These are phyloP conservation scores for Ogataea methylovora DNA, from an alignment of 805 yeast species.

Conservation along the genomic window DNA sequence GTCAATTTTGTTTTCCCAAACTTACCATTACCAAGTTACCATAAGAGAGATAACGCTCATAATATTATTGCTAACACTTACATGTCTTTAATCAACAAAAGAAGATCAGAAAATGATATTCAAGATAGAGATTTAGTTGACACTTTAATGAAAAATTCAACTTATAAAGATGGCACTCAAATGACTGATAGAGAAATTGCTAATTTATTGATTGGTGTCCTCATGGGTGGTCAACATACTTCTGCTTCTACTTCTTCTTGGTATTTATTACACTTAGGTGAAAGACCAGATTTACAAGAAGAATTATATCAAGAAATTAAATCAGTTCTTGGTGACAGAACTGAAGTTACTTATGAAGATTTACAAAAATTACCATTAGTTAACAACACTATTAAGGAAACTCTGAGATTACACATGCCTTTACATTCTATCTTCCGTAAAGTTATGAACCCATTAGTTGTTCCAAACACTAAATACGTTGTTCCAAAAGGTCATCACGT, in stretches of 20 bases:
- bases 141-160: constrained; percentile 70
- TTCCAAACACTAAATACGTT: constrained; percentile 70
- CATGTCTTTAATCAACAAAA: constrained; percentile 63
- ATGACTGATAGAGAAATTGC: constrained; percentile 97
- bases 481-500: constrained; percentile 89
- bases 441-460: constrained; percentile 69
- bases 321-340: constrained; percentile 46
- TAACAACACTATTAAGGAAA: constrained; percentile 83
- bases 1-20: constrained; percentile 92
- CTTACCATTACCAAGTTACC: constrained; percentile 72
- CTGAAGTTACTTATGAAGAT: constrained; percentile 71
- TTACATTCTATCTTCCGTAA: constrained; percentile 93
- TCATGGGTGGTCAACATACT: constrained; percentile 99
- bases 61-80: constrained; percentile 72
- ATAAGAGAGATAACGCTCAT: constrained; percentile 85
- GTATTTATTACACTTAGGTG: constrained; percentile 87
- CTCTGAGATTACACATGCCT: constrained; percentile 93
- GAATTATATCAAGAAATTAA: constrained; percentile 71
- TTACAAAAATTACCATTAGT: constrained; percentile 75
- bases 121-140: constrained; percentile 86
- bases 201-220: constrained; percentile 84
- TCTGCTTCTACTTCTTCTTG: constrained; percentile 95
- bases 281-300: constrained; percentile 77
- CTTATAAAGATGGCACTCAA: constrained; percentile 86
- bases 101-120: constrained; percentile 72